Evolutionary conservation across 2,329 filamentous ascomycete species (phyloP), one percentile per base, ranked within the genome.

Genomic region (Chrysoporthe austroafricana): DNA sequence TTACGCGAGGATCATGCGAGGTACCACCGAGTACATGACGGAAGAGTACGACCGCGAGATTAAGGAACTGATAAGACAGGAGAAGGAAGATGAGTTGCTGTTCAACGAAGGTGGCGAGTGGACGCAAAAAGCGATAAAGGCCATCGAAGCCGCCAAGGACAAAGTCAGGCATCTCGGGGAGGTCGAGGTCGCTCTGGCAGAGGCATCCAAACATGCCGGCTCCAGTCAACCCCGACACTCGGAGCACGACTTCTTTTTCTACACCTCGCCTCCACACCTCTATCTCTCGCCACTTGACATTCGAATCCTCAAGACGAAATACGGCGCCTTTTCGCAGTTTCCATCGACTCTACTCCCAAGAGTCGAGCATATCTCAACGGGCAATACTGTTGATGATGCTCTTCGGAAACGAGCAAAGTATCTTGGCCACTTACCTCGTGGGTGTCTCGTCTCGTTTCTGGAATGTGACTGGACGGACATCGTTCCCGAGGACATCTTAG

Each of bases 381-480:
- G 93, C 1, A 93, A 97, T 75, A 89, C 93, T 5, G 88, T 97
- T 5, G 94, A 97, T 72, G 94, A 97, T 74, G 89, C 90, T 18
- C 78, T 97, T 64, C 88, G 94, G 59, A 94, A 91, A 76, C 88
- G 93, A 43, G 90, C 92, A 66, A 97, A 96, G 76, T 97, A 97
- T 72, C 85, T 97, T 3, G 88, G 88, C 0, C 94, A 97, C 77
- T 84, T 97, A 6, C 94, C 94, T 0, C 89, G 91, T 62, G 94
- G 94, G n/a, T 97, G 94, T 76, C 91, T 97, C 72, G 92, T 97
- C 54, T 93, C 86, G 72, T 97, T 97, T 74, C 79, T 97, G 1
- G 94, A 97, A 79, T 97, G 94, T 75, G 94, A 97, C 77, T 97
- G 94, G 94, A 94, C 92, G 3, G 94, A 97, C 72, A 92, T 96